Evolutionary conservation across 2,329 filamentous ascomycete species (phyloP), one percentile per base, ranked within the genome.

Genomic region (Coleophoma eucalyptorum): DNA sequence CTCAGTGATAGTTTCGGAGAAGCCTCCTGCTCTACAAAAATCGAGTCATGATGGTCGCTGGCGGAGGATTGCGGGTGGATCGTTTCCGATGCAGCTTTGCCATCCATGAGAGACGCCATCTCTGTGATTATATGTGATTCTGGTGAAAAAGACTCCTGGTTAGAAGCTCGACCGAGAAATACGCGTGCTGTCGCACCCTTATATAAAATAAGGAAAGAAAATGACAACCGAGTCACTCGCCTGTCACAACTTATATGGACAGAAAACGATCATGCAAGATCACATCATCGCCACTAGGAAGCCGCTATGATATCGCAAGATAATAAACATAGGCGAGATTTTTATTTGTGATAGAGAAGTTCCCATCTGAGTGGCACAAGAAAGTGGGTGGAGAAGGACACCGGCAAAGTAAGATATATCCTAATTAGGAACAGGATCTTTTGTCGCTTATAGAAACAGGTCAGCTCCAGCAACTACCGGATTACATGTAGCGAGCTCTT

Each of bases 1-100:
- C 53, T 40, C 3, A 58, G 32, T 16, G 53, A 49, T 15, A 40
- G 41, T 37, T 54, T 55, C 4, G 18, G 18, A 15, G 16, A 13
- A 19, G 11, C 19, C 4, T 43, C 42, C n/a, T 26, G 19, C 13
- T 20, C 42, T 12, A 4, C 11, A 26, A 21, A 43, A 12, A 15
- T 43, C 13, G 42, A 21, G 26, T 43, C 40, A 13, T 43, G 40
- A n/a, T 11, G 19, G 15, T n/a, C 15, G 11, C 3, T n/a, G 12
- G 7, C 13, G 18, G 19, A 19, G 3, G n/a, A 41, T 5, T 7
- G 4, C 6, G 18, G 42, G 15, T 26, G 21, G 19, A 43, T 31
- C 7, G 42, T n/a, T 15, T 21, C 19, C 11, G 42, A 21, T 3
- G 19, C 3, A 21, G 11, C n/a, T 21, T 43, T 43, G 19, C 26